Evolutionary conservation across 2,329 filamentous ascomycete genomes (phyloP).

Genomic region (Penicillium palitans): DNA sequence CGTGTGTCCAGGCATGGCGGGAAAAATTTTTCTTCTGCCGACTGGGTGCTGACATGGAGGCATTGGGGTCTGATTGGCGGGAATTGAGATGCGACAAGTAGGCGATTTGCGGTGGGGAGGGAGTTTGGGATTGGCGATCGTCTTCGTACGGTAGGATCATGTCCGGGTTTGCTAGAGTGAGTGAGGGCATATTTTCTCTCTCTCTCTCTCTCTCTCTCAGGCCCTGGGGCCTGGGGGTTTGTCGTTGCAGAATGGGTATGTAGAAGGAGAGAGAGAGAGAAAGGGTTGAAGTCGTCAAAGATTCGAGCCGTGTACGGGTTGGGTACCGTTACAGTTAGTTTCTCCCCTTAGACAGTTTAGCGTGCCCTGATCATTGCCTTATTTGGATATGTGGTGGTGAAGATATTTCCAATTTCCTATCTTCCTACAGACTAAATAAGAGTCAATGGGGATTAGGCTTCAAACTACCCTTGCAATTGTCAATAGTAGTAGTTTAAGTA

Average conservation of each 20-base stretch:
- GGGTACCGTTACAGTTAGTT: slow-evolving; percentile 6
- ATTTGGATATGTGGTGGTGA: slow-evolving; percentile 16
- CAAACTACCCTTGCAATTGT: background rate
- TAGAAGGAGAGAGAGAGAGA: slow-evolving; percentile 1
- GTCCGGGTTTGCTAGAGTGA: slow-evolving; percentile 87
- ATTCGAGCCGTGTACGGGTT: background rate
- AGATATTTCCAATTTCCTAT: slow-evolving; percentile 8
- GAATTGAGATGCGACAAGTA: slow-evolving; percentile 46
- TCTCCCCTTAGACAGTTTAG: slow-evolving; percentile 25
- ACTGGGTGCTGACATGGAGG: slow-evolving; percentile 6
- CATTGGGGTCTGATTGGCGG: slow-evolving; percentile 32
- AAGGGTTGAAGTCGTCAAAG: slow-evolving; percentile 4
- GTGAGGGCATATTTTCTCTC: slow-evolving; percentile 61
- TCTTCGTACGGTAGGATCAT: slow-evolving; percentile 85
- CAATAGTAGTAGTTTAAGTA: slow-evolving; percentile 2
- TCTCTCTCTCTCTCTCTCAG: slow-evolving; percentile 12
- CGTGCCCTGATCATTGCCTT: slow-evolving; percentile 26
- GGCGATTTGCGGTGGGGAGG: slow-evolving; percentile 53
- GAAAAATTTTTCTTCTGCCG: slow-evolving; percentile 33
- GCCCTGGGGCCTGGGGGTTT: slow-evolving; percentile 11
- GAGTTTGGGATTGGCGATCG: slow-evolving; percentile 48
- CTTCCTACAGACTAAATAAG: background rate
- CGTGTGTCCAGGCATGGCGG: slow-evolving; percentile 38
- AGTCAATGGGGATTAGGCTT: background rate
- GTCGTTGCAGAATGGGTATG: background rate